Evolutionary conservation across 345 rosid species (phyloP).

Genomic region (Aurinia saxatilis): DNA sequence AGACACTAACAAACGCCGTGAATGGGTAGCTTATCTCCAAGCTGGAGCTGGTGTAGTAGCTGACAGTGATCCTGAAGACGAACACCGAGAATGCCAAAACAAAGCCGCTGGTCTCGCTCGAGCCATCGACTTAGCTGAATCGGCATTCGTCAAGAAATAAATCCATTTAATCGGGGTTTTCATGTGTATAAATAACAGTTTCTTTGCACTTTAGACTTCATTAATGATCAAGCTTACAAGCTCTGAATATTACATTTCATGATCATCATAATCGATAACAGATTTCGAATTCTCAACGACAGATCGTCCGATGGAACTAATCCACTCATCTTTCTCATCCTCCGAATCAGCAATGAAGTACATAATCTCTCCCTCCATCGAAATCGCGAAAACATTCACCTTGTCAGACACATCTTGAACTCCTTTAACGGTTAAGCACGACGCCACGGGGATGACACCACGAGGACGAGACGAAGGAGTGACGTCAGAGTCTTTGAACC

Average conservation of each 20-base stretch:
- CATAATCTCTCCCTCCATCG: slow-evolving; percentile 51
- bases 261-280: too few species aligned
- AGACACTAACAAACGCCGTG: slow-evolving; percentile 38
- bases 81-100: slow-evolving; percentile 69
- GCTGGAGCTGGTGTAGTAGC: slow-evolving; percentile 87
- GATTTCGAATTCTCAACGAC: too few species aligned
- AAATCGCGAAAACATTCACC: slow-evolving; percentile 55
- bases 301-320: slow-evolving; percentile 68
- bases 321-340: slow-evolving; percentile 79
- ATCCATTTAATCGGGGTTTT: neutral
- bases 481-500: slow-evolving; percentile 64
- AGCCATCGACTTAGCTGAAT: slow-evolving; percentile 83
- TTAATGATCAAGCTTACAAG: slow-evolving; percentile 11
- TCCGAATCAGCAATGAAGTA: slow-evolving; percentile 67
- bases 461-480: slow-evolving; percentile 54
- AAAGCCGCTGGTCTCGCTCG: slow-evolving; percentile 81
- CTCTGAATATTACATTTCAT: neutral
- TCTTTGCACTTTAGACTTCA: slow-evolving; percentile 1
- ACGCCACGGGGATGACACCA: slow-evolving; percentile 53
- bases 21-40: slow-evolving; percentile 83
- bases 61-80: slow-evolving; percentile 69
- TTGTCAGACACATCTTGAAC: slow-evolving; percentile 62
- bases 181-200: slow-evolving; percentile 17
- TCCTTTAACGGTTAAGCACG: slow-evolving; percentile 66
- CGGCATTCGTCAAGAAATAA: slow-evolving; percentile 39